Base-by-base conservation (phyloP, 2,329 filamentous ascomycete genomes). In the Emmonsiellopsis sp. region DNA sequence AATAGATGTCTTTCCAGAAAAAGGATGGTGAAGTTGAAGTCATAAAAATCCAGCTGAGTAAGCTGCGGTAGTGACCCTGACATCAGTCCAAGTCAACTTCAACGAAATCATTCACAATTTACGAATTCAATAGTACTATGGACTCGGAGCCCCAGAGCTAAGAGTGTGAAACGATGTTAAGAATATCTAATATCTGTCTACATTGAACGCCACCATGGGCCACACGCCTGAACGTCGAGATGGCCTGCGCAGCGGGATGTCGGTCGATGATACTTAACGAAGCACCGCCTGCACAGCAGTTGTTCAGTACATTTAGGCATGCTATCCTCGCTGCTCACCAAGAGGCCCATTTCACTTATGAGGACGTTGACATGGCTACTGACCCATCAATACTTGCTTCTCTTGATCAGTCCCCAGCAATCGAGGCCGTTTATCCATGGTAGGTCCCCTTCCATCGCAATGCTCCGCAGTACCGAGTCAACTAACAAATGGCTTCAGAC, bases 261-360 rank as follows among this genome's bases (percentile, higher is more conserved):
- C 13, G 31, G 31, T 6, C 41, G 34, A 48, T n/a, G 13, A 50
- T 13, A 44, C 40, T 16, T 16, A 10, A 26, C 20, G 20, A 35
- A 20, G 7, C 38, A 11, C 49, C 26, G n/a, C 46, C 48, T 43
- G 53, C 44, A 44, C 50, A 55, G 50, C 50, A 52, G 30, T 32
- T 55, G 30, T 50, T 55, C 20, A 45, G 44, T 31, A 45, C 34
- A 15, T 50, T 55, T 16, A 55, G n/a, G 7, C 26, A 44, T 20
- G 38, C 37, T 30, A 54, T 54, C 16, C 43, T 37, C 32, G 7
- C 43, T 30, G 50, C 44, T 30, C 15, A 8, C 16, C n/a, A 50
- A 44, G 35, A 48, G 26, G 30, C 44, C 11, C 43, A 44, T 41
- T 42, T 52, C 11, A 49, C 50, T 30, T 52, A 43, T 26, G 45